Base-by-base conservation (phyloP, 2,329 filamentous ascomycete genomes). In the Microsporum audouinii region DNA sequence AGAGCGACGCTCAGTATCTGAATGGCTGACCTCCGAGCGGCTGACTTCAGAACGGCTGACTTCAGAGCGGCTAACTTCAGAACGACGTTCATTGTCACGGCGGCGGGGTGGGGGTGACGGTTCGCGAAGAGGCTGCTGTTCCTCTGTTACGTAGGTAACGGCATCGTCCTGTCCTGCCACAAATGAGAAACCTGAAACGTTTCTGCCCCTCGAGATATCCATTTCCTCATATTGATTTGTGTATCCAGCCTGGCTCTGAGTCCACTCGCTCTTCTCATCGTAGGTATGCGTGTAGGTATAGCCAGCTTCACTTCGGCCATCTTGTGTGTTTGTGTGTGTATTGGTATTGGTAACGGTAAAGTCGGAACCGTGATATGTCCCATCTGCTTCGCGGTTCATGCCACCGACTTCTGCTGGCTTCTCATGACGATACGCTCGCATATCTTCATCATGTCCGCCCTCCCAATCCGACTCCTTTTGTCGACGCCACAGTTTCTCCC, bases 341-440 rank as follows among this genome's bases (percentile, higher is more conserved):
- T 53, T 31, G 5, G 39, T 43, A 14, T 43, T 43, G 79, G 66
- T 82, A 41, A 84, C 83, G 38, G 84, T 85, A 69, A 82, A 82
- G 66, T 86, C 84, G 57, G 86, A 87, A 73, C 88, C 89, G 70
- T 95, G 88, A 81, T 89, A 95, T 63, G 85, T 88, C 63, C 86
- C 88, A 67, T 96, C 92, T 49, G 86, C 81, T 66, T 88, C 80
- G 68, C 87, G 86, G 76, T 97, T 97, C 72, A 97, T 78, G 23
- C 92, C 92, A 39, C 92, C 92, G 1, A 97, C 91, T 58, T 88
- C 83, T 0, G 92, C 92, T 1, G 90, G 79, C 72, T 87, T 89
- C 76, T 97, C 92, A 70, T 90, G 82, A 29, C 91, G 88, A 78
- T 97, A 97, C 38, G 84, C 84, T 62, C 87, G 84, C 61, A 97